Conservation (phyloP, 1,139 yeast genomes). For the Geotrichum cucujoidarum region DNA sequence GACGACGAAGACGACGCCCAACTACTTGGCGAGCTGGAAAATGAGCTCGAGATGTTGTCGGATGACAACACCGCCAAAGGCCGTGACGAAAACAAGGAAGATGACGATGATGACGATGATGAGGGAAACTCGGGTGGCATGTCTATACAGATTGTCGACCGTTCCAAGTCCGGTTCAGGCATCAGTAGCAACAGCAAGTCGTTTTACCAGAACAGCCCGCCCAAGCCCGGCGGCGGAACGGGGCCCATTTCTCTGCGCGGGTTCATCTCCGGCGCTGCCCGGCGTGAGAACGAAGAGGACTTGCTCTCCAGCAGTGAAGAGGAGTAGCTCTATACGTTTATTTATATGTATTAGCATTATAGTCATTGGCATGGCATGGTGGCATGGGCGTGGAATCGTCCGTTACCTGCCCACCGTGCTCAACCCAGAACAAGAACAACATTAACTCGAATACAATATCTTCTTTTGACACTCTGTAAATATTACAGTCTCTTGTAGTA, state of each 20-base stretch:
- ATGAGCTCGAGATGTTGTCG: slow-evolving; percentile 10
- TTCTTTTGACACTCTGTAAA: too few species aligned
- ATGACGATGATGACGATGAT: slow-evolving; percentile 10
- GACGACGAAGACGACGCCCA: slow-evolving; percentile 15
- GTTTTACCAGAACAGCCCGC: slow-evolving; percentile 4
- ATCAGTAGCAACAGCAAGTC: neutral
- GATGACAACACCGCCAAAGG: neutral
- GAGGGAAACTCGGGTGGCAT: slow-evolving; percentile 4
- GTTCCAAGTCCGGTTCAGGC: neutral
- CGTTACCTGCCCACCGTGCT: too few species aligned
- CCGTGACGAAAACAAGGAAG: neutral
- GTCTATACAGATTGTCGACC: slow-evolving; percentile 13
- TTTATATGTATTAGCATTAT: too few species aligned
- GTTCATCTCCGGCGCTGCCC: slow-evolving; percentile 9
- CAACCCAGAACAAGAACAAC: too few species aligned
- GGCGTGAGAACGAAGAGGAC: slow-evolving; percentile 15
- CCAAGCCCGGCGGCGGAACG: slow-evolving; percentile 1
- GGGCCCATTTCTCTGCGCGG: slow-evolving; percentile 15
- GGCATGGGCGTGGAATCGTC: too few species aligned
- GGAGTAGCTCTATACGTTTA: slow-evolving; percentile 8
- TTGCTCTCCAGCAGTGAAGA: slow-evolving; percentile 17
- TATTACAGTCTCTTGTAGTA: too few species aligned
- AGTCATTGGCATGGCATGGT: too few species aligned
- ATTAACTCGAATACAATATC: too few species aligned
- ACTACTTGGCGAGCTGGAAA: slow-evolving; percentile 13